Base-by-base conservation (phyloP, 139 green algal species). In the Chlorella sp. region DNA sequence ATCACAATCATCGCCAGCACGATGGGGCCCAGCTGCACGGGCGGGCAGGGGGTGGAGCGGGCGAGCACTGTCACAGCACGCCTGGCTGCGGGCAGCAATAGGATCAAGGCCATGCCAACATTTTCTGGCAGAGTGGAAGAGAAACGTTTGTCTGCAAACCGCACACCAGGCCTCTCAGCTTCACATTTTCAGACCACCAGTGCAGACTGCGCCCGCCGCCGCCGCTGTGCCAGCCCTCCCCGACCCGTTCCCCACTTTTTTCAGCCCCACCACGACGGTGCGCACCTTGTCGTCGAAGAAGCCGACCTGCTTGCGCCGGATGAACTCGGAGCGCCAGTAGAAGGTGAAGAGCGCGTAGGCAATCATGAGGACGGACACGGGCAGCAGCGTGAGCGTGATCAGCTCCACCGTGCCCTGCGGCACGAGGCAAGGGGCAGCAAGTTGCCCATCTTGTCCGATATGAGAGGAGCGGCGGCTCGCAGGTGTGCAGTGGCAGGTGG, bases 341-440 rank as follows among this genome's bases (percentile, higher is more conserved):
- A 95, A 98, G n/a, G 91, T 95, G 82, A 94, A 96, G 14, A 96
- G 84, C 0, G 94, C 95, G 74, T 97, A 97, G 43, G 51, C 87
- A 70, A 97, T 94, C 84, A 98, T 97, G n/a, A 94, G 36, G 41
- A 98, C 93, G 34, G 93, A 87, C 16, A 98, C 77, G 11, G 95
- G 95, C 30, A 97, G 85, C 69, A 95, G 94, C 32, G 95, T 87
- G 58, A 91, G 87, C 0, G 91, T 95, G 74, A 98, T 93, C 48
- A 95, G 80, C 73, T 96, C 85, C 16, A 96, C 94, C 0, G 95
- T 98, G 34, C 84, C 83, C 46, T 60, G 51, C 51, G 24, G 4
- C 13, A 60, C n/a, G 51, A 16, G 51, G 14, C 2, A 24, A 24
- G 13, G 51, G 4, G 16, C 51, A 60, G 13, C 9, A 2, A n/a